A percentile compares a stretch with the other conserved stretches of the same genome.
phyloP scores from a whole-genome alignment of 2,329 filamentous ascomycete species.

The Xylaria sp. region DNA sequence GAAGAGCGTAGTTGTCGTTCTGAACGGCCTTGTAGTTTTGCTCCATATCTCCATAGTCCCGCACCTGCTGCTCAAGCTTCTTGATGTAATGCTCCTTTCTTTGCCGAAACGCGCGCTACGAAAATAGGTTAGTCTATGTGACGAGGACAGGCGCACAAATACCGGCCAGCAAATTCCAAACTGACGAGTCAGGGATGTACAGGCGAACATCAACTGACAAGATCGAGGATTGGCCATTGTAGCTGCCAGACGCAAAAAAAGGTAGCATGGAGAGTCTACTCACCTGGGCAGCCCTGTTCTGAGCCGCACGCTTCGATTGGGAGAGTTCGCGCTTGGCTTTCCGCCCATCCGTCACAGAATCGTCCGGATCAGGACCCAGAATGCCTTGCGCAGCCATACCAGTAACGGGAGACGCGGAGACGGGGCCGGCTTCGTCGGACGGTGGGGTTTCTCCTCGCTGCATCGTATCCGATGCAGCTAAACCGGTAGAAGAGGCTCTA shows the following conservation, averaged over 20 bases:
- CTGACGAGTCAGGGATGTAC: conserved; percentile 7
- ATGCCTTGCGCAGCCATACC: conserved; percentile 38
- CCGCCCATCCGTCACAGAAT: conserved; percentile 54
- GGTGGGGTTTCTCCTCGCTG: conserved; percentile 35
- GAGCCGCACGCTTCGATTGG: conserved; percentile 92
- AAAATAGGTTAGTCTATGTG: conserved; percentile 35
- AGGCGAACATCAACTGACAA: conserved; percentile 4
- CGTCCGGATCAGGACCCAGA: conserved; percentile 39
- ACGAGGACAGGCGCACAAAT: conserved; percentile 32
- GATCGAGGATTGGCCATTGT: not conserved
- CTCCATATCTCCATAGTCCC: conserved; percentile 76
- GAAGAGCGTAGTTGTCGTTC: conserved; percentile 84
- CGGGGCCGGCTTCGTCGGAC: conserved; percentile 35
- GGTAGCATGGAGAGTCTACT: conserved; percentile 36
- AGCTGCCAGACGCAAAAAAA: not conserved
- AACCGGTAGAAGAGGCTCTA: conserved; percentile 28
- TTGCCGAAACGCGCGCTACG: conserved; percentile 90
- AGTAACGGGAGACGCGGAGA: conserved; percentile 32
- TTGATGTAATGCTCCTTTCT: conserved; percentile 98
- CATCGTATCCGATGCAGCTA: conserved; percentile 36
- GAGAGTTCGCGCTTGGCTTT: conserved; percentile 91
- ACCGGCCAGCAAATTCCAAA: conserved; percentile 4
- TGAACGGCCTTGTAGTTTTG: conserved; percentile 80
- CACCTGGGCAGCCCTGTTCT: conserved; percentile 97
- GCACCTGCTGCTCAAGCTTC: conserved; percentile 91